Evolutionary conservation across 2,329 filamentous ascomycete genomes (phyloP).

Genomic region (Sarocladium kiliense): DNA sequence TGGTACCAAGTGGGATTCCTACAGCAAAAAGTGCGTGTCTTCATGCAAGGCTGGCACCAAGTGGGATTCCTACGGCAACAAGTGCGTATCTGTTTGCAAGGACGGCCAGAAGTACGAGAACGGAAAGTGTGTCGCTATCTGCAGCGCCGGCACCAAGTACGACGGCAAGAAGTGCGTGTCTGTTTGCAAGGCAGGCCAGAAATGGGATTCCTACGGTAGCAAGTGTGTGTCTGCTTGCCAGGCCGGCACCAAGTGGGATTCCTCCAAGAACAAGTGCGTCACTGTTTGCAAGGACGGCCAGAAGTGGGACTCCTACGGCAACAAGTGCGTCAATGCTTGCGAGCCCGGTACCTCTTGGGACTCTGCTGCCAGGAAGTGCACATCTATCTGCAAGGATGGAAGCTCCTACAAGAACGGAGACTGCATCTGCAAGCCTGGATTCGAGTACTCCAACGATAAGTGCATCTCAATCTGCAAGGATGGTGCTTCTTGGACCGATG

Average conservation of each 20-base stretch:
- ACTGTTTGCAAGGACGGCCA: too few relatives aligned
- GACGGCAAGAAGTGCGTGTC: not conserved
- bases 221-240: too few relatives aligned
- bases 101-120: too few relatives aligned
- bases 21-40: too few relatives aligned
- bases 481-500: not conserved
- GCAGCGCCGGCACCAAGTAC: not conserved
- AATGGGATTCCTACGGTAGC: too few relatives aligned
- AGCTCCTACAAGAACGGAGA: not conserved
- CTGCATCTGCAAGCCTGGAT: not conserved
- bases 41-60: too few relatives aligned
- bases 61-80: too few relatives aligned
- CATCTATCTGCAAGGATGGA: not conserved
- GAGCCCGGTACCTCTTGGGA: not conserved
- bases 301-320: not conserved
- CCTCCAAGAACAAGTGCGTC: too few relatives aligned
- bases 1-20: too few relatives aligned
- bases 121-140: not conserved
- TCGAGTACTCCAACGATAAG: not conserved
- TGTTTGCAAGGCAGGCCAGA: not conserved
- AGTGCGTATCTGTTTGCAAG: too few relatives aligned
- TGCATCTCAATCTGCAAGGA: not conserved
- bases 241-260: too few relatives aligned
- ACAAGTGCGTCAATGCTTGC: not conserved
- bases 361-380: not conserved